Conservation (phyloP, 352 stramenopile genomes). For the Thraustochytrium striatum region DNA sequence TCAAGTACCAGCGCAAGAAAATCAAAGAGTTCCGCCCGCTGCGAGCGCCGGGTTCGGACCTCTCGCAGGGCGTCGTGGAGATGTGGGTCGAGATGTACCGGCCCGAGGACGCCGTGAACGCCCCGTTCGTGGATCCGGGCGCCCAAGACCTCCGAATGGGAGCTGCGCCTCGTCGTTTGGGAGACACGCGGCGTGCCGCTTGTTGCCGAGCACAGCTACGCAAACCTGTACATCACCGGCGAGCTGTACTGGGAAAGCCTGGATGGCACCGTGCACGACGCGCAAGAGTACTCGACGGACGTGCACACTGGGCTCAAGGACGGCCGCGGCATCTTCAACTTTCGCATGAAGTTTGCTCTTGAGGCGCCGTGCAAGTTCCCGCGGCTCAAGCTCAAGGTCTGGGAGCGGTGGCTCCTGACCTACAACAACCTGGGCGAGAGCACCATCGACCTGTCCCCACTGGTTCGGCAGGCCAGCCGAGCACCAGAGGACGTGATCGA, state of each 20-base stretch:
- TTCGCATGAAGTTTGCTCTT: constrained; percentile 81
- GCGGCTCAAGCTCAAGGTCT: constrained; percentile 85
- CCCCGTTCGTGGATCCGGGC: constrained; percentile 70
- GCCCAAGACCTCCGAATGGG: constrained; percentile 67
- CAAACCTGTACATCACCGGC: constrained; percentile 77
- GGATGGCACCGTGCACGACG: neutral
- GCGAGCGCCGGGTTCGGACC: constrained; percentile 67
- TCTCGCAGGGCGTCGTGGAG: constrained; percentile 66
- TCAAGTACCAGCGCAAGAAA: constrained; percentile 56
- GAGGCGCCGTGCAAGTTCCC: constrained; percentile 79
- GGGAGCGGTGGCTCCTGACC: constrained; percentile 61
- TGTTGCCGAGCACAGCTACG: constrained; percentile 68
- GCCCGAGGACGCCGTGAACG: constrained; percentile 64
- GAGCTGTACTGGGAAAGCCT: constrained; percentile 67
- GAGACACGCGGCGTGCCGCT: constrained; percentile 74
- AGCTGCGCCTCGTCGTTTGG: constrained; percentile 84
- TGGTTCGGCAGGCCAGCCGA: constrained; percentile 20
- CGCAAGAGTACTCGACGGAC: constrained; percentile 72
- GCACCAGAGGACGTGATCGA: constrained; percentile 16
- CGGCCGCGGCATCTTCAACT: constrained; percentile 81
- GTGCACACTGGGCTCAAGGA: constrained; percentile 78
- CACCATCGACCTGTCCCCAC: constrained; percentile 10
- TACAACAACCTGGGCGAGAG: constrained; percentile 21
- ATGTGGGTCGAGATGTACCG: constrained; percentile 82
- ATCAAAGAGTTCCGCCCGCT: constrained; percentile 60